phyloP scores from a whole-genome alignment of 2,329 filamentous ascomycete genomes.

The Fusarium penzigii region DNA sequence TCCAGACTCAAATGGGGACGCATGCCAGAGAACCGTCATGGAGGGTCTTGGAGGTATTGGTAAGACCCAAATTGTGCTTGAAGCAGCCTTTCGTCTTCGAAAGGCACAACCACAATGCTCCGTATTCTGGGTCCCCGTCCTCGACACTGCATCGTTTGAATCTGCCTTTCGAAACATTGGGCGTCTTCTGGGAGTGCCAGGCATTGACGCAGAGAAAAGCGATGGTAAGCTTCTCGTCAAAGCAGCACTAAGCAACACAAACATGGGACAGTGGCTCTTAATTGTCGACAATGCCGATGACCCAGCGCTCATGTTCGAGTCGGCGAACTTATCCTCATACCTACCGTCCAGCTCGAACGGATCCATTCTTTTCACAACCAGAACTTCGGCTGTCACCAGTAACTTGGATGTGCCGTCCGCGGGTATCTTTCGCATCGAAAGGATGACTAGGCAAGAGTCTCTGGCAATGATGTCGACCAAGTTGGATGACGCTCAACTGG shows the following conservation, averaged over 20 bases:
- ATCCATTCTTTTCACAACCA: constrained; percentile 22
- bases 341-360: constrained; percentile 28
- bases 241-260: constrained; percentile 29
- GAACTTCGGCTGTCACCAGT: constrained; percentile 8
- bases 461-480: constrained; percentile 21
- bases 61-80: constrained; percentile 42
- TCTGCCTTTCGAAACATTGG: constrained; percentile 38
- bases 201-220: constrained; percentile 33
- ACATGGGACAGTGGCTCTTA: constrained; percentile 39
- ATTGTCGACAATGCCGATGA: constrained; percentile 50
- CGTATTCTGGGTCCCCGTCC: constrained; percentile 42
- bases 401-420: constrained; percentile 6
- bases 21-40: constrained; percentile 9
- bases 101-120: constrained; percentile 31
- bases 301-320: constrained; percentile 27
- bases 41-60: constrained; percentile 39
- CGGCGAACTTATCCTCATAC: constrained; percentile 22
- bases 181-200: constrained; percentile 24
- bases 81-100: constrained; percentile 33
- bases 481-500: constrained; percentile 18
- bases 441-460: constrained; percentile 24
- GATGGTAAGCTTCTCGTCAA: constrained; percentile 41
- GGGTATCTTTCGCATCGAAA: constrained; percentile 15
- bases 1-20: background rate
- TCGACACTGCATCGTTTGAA: constrained; percentile 32